Conservation (phyloP, 495 filamentous ascomycete species). For the Aspergillus sclerotioniger region DNA sequence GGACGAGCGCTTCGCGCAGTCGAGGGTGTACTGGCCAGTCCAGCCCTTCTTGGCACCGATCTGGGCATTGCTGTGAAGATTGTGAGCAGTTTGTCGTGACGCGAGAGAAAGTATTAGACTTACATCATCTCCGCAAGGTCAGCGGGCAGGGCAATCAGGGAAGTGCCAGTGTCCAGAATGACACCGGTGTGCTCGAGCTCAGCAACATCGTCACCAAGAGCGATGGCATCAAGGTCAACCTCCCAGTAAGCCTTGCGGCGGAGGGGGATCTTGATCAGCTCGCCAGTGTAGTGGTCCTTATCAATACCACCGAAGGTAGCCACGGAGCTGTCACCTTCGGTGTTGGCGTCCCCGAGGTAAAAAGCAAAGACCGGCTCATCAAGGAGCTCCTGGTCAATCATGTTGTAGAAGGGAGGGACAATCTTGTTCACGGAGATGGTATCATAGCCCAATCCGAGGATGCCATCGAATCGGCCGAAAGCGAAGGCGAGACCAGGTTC, state of each 20-base stretch:
- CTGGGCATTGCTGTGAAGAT: slow-evolving; percentile 68
- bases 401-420: slow-evolving; percentile 91
- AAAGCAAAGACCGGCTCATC: slow-evolving; percentile 96
- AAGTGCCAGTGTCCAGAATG: slow-evolving; percentile 98
- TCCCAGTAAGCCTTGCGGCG: slow-evolving; percentile 99
- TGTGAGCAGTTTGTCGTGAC: slow-evolving; percentile 24
- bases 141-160: slow-evolving; percentile 90
- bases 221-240: slow-evolving; percentile 90
- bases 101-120: slow-evolving; percentile 26
- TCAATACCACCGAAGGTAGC: slow-evolving; percentile 91
- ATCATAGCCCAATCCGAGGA: slow-evolving; percentile 92
- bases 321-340: slow-evolving; percentile 75
- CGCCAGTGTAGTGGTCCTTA: slow-evolving; percentile 79
- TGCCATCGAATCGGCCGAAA: slow-evolving; percentile 97
- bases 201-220: slow-evolving; percentile 77
- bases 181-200: slow-evolving; percentile 91
- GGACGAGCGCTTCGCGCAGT: slow-evolving; percentile 77
- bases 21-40: slow-evolving; percentile 92
- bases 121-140: slow-evolving; percentile 90
- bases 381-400: slow-evolving; percentile 83
- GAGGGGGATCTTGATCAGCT: slow-evolving; percentile 88
- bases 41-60: slow-evolving; percentile 97
- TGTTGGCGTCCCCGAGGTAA: slow-evolving; percentile 79
- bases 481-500: slow-evolving; percentile 98
- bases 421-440: slow-evolving; percentile 95